Evolutionary conservation across 768 basidiomycete species (phyloP), one percentile per base, ranked within the genome.

Genomic region (Candolleomyces aberdarensis): DNA sequence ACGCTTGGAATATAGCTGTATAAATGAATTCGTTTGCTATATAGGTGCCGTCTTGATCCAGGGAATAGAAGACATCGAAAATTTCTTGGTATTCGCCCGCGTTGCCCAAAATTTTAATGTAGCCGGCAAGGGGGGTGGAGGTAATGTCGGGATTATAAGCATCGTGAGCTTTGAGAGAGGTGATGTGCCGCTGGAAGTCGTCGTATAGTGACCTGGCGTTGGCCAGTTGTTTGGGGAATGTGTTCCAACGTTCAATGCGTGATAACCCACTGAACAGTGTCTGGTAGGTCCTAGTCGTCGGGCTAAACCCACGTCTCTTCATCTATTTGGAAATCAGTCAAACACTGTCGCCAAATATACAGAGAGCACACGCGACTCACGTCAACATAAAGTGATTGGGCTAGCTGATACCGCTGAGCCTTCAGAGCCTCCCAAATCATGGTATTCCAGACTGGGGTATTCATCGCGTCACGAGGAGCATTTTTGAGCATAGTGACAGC

Each of bases 251-350:
- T 15, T 85, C 78, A 31, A 92, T 83, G 31, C 78, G 78, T 2
- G 82, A 77, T 47, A 88, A 78, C 6, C 89, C 91, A 48, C 72
- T 79, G 70, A 94, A 79, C 72, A 94, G 75, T 22, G 88, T 90
- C 49, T 82, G 78, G 65, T 83, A 94, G 1, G 92, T 92, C 59
- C 84, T 75, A 7, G 78, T 71, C 48, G 80, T 86, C 26, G 93
- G 91, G 50, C 79, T 79, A 68, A 92, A 87, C 1, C 90, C 89
- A 48, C 93, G 84, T 39, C 91, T 83, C 72, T 92, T 94, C 91
- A 94, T 92, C 92, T 94, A 26, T 26, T 26, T 62, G n/a, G 36
- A 47, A 19, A 50, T 53, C 40, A 52, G 52, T 39, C 14, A 55
- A 57, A 56, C 62, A 32, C 50, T 22, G 44, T 44, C 31, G 62